Conservation (phyloP, 345 rosid species). For the Sisymbrium irio region DNA sequence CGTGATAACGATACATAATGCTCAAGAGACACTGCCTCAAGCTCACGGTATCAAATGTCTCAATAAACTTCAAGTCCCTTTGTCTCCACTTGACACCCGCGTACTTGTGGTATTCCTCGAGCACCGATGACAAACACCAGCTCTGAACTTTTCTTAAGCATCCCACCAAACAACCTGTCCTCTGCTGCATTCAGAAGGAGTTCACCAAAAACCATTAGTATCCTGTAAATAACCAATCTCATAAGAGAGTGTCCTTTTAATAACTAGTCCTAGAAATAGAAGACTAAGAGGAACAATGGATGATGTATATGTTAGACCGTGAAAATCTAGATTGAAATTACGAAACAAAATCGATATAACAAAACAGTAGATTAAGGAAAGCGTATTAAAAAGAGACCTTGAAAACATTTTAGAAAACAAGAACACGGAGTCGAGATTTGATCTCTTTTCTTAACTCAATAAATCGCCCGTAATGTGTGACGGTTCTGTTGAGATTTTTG, state of each 20-base stretch:
- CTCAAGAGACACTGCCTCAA: slow-evolving; percentile 65
- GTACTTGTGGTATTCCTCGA: slow-evolving; percentile 65
- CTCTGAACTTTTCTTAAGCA: slow-evolving; percentile 78
- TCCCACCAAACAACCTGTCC: slow-evolving; percentile 84
- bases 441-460: too few relatives aligned
- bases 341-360: too few relatives aligned
- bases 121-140: slow-evolving; percentile 70
- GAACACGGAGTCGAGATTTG: too few relatives aligned
- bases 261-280: background rate
- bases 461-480: too few relatives aligned
- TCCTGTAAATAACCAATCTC: background rate
- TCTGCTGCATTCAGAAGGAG: slow-evolving; percentile 56
- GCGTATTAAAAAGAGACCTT: too few relatives aligned
- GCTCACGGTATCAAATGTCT: slow-evolving; percentile 47
- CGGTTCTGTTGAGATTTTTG: too few relatives aligned
- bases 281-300: background rate
- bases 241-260: background rate
- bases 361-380: too few relatives aligned
- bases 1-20: slow-evolving; percentile 74
- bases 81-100: slow-evolving; percentile 65
- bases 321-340: too few relatives aligned
- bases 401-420: too few relatives aligned
- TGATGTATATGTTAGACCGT: background rate
- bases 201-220: slow-evolving; percentile 17
- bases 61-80: slow-evolving; percentile 60